Evolutionary conservation across 225 moss, liverwort and hornwort species (phyloP).

Genomic region (Pleurozium schreberi): DNA sequence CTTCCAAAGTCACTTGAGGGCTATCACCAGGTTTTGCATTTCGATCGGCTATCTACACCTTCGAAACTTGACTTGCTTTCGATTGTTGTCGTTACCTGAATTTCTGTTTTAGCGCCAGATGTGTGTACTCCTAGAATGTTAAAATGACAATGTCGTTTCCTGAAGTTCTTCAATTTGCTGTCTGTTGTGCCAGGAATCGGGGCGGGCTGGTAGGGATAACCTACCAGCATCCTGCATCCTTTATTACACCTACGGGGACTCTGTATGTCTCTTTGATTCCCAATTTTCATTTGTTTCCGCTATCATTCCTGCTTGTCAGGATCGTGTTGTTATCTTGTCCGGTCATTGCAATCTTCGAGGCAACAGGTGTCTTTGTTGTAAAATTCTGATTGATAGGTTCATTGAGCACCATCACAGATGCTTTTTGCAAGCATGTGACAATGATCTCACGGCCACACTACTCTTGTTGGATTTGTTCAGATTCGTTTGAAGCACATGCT

Average conservation of each 20-base stretch:
- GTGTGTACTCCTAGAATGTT: background rate
- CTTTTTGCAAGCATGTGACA: background rate
- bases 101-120: background rate
- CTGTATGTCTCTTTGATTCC: conserved; percentile 38
- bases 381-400: background rate
- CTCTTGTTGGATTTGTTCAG: conserved; percentile 19
- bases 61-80: background rate
- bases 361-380: background rate
- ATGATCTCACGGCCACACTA: background rate
- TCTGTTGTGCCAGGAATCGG: conserved; percentile 66
- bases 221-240: conserved; percentile 89
- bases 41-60: background rate
- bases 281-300: background rate
- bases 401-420: background rate
- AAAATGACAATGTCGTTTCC: background rate
- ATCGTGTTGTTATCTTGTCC: background rate
- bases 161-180: background rate
- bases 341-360: background rate
- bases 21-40: conserved; percentile 79
- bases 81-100: background rate
- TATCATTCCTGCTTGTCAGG: background rate
- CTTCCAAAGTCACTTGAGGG: conserved; percentile 97
- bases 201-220: conserved; percentile 94
- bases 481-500: conserved; percentile 97
- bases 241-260: conserved; percentile 87